Evolutionary conservation across 2,329 filamentous ascomycete genomes (phyloP), one percentile per base, ranked within the genome.

Genomic region (Rhinocladiella mackenziei): DNA sequence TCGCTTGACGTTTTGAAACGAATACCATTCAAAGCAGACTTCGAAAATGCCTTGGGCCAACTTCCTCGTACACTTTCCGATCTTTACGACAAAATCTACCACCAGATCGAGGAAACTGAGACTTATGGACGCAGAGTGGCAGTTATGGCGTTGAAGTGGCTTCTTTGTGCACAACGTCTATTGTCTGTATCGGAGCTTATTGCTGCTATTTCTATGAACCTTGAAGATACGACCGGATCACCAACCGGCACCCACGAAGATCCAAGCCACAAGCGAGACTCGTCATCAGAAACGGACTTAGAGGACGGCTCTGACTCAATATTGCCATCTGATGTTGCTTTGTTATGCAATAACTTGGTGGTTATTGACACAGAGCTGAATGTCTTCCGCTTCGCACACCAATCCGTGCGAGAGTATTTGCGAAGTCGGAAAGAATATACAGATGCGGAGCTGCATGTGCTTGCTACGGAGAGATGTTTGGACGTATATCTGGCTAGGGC

Each of bases 351-450:
- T 31, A 62, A 63, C 31, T 54, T 64, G 10, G 38, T 64, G 10
- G 45, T 59, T 15, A 50, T 56, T 33, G 60, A 64, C 36, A 30
- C 37, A 14, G 31, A 55, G 20, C 34, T 56, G 8, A 47, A 59
- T 30, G 49, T 41, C 2, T 61, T 64, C 49, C 56, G 55, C 8
- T 63, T 63, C 43, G 53, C 57, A 17, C 61, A 64, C 52, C 40
- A 60, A n/a, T 63, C 62, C 1, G 60, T 63, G 2, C 45, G 47
- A 22, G 61, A 63, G 39, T 63, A 45, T 25, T 40, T 64, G 5
- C 56, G 62, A 43, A 32, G 15, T 14, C 28, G 28, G 15, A 11
- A 22, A n/a, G 43, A 49, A n/a, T 55, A 43, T 35, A 17, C 3
- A 4, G 19, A 2, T 18, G 9, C 3, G 11, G 11, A 9, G 10